Evolutionary conservation across 345 rosid species (phyloP).

Genomic region (Pistacia vera): DNA sequence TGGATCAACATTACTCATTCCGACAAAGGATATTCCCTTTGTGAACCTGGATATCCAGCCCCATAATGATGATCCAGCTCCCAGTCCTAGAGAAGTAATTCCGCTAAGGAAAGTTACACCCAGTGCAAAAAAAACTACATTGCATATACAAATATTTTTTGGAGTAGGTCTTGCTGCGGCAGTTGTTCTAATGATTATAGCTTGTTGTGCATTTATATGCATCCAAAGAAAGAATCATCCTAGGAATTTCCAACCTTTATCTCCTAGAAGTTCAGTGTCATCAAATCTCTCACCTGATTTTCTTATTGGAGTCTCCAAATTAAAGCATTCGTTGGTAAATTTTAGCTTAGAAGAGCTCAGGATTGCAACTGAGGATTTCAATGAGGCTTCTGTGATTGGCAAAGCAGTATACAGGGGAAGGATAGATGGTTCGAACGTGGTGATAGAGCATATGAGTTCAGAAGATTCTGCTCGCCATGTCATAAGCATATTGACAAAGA

Average conservation of each 20-base stretch:
- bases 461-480: constrained; percentile 31
- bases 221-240: constrained; percentile 15
- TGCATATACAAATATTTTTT: constrained; percentile 6
- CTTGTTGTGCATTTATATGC: background rate
- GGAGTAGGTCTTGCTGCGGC: constrained; percentile 22
- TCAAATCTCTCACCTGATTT: constrained; percentile 33
- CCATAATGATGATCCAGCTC: constrained; percentile 6
- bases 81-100: constrained; percentile 21
- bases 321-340: constrained; percentile 29
- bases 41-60: constrained; percentile 20
- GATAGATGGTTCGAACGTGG: constrained; percentile 25
- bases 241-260: constrained; percentile 24
- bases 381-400: constrained; percentile 26
- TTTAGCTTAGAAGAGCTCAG: constrained; percentile 40
- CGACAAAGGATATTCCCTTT: constrained; percentile 15
- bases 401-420: constrained; percentile 26
- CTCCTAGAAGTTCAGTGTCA: constrained; percentile 21
- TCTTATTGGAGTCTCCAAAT: constrained; percentile 32
- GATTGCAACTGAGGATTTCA: constrained; percentile 35
- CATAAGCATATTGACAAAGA: constrained; percentile 33
- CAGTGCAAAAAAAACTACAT: constrained; percentile 2
- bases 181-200: constrained; percentile 13
- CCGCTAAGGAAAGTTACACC: constrained; percentile 18
- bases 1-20: constrained; percentile 36
- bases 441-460: constrained; percentile 25